Conservation (phyloP, 768 basidiomycete species). For the Amanita molliuscula region DNA sequence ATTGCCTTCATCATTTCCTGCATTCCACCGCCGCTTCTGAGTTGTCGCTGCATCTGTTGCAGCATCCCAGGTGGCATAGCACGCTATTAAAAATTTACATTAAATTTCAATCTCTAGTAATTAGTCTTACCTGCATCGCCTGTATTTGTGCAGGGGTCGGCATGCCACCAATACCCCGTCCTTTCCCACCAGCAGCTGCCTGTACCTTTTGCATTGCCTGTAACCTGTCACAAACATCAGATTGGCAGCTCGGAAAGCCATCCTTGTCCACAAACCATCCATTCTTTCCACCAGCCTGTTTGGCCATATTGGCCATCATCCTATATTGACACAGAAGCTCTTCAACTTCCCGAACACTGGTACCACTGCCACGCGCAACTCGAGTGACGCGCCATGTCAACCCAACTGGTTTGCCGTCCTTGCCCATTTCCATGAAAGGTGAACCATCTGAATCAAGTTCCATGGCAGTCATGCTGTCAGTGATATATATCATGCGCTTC, state of each 20-base stretch:
- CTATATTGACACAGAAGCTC: slow-evolving; percentile 93
- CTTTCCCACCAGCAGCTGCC: slow-evolving; percentile 73
- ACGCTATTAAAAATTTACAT: slow-evolving; percentile 35
- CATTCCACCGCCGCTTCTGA: slow-evolving; percentile 79
- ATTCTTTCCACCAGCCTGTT: slow-evolving; percentile 95
- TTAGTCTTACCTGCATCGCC: slow-evolving; percentile 70
- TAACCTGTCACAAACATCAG: slow-evolving; percentile 35
- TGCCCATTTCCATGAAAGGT: slow-evolving; percentile 76
- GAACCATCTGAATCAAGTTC: slow-evolving; percentile 95
- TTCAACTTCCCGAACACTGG: slow-evolving; percentile 95
- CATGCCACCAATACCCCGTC: slow-evolving; percentile 80
- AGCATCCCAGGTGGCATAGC: slow-evolving; percentile 94
- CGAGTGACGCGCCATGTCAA: slow-evolving; percentile 85
- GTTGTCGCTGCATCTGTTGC: slow-evolving; percentile 82
- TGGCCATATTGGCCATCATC: slow-evolving; percentile 99
- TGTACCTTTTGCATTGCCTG: slow-evolving; percentile 93
- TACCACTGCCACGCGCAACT: slow-evolving; percentile 90
- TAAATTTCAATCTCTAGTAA: not conserved
- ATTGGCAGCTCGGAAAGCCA: not conserved
- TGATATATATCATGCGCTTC: slow-evolving; percentile 98
- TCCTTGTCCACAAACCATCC: slow-evolving; percentile 53
- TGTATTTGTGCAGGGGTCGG: slow-evolving; percentile 90
- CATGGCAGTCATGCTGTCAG: slow-evolving; percentile 89
- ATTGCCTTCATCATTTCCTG: slow-evolving; percentile 98
- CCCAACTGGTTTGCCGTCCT: slow-evolving; percentile 76